phyloP scores from a whole-genome alignment of 2,329 filamentous ascomycete genomes.

The Ophiostoma australiae region DNA sequence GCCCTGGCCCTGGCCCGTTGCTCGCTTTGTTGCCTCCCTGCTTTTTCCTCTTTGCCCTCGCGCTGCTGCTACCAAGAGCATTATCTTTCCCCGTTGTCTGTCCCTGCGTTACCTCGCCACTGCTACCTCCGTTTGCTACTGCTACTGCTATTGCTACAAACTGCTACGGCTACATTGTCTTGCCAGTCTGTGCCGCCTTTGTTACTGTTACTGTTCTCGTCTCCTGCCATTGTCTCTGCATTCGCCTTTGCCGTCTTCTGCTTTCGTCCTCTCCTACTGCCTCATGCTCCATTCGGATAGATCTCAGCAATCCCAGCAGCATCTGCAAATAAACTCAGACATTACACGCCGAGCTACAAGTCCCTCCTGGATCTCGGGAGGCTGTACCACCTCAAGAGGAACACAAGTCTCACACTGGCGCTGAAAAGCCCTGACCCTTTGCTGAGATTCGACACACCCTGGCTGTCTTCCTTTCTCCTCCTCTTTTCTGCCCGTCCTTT shows the following conservation, averaged over 20 bases:
- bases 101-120: background rate
- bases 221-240: background rate
- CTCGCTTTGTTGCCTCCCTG: slow-evolving; percentile 13
- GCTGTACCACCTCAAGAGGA: slow-evolving; percentile 18
- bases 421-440: slow-evolving; percentile 20
- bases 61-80: background rate
- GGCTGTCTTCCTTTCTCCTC: background rate
- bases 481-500: background rate
- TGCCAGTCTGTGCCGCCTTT: background rate
- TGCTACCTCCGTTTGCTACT: slow-evolving; percentile 2
- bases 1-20: slow-evolving; percentile 12
- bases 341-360: background rate
- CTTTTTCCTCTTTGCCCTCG: slow-evolving; percentile 5
- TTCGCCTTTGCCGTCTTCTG: background rate
- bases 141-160: background rate
- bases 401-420: slow-evolving; percentile 17
- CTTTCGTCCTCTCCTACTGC: background rate
- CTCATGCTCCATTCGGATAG: slow-evolving; percentile 1
- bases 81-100: background rate
- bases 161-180: background rate
- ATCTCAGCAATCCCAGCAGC: background rate
- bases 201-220: background rate
- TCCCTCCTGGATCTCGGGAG: background rate
- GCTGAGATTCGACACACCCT: background rate
- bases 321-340: background rate